Base-by-base conservation (phyloP, 345 rosid genomes). In the Cardamine occulta region DNA sequence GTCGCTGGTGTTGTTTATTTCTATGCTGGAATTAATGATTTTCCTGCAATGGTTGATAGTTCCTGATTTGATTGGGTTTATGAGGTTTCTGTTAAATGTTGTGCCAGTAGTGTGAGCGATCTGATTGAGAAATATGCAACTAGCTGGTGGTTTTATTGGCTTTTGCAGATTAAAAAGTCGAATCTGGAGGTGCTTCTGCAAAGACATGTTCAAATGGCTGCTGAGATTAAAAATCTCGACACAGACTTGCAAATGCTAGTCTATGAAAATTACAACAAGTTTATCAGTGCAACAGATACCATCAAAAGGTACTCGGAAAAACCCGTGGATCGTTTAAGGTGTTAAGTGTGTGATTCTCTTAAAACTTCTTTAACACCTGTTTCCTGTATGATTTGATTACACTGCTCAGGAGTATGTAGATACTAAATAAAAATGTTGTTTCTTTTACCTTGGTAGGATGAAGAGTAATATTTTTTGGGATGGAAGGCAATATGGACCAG, bases 231-330 rank as follows among this genome's bases (percentile, higher is more conserved):
- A 76, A 96, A 96, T 84, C 90, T 96, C 8, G 99, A 96, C 55
- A 93, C 99, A 15, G 99, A 96, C 82, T 84, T 96, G 85, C 99
- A 96, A 82, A 96, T 93, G 98, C 66, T 96, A 32, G 97, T 93
- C 8, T 96, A 93, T 76, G 98, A 96, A 76, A 96, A 96, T 67
- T 96, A 96, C 84, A 96, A 87, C 80, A 91, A 96, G 85, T 96
- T 96, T 77, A 90, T 93, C 77, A 91, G 99, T 68, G 99, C 99
- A 58, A 96, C 99, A 12, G 99, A 96, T 84, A 85, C 99, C 10
- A 96, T 96, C 81, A 93, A 87, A 85, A 85, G 99, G 99, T 93
- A 82, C 28, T 11, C 17, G 54, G 74, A 48, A 14, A 62, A 8
- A 12, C 59, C 70, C 17, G n/a, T 61, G 14, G 55, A 59, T 67